Evolutionary conservation across 352 stramenopile genomes (phyloP).

Genomic region (Phytophthora sp.): DNA sequence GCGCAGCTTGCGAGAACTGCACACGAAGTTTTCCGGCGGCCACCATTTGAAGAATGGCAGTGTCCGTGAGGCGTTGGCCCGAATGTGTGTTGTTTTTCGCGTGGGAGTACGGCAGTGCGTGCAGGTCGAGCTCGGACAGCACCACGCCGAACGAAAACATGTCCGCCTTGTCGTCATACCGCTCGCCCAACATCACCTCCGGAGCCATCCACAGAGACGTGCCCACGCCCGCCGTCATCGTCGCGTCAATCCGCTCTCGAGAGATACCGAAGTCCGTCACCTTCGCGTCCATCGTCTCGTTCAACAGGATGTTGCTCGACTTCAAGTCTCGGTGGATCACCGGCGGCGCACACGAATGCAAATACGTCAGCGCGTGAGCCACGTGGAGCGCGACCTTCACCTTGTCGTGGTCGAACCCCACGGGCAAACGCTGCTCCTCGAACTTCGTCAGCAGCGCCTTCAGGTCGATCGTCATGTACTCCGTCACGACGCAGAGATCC

Average conservation of each 20-base stretch:
- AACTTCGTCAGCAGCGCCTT: constrained; percentile 34
- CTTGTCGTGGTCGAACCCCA: constrained; percentile 34
- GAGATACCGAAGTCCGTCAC: constrained; percentile 38
- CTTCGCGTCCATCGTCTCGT: constrained; percentile 27
- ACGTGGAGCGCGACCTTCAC: constrained; percentile 32
- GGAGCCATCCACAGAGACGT: constrained; percentile 45
- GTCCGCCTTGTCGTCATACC: constrained; percentile 45
- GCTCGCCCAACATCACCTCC: constrained; percentile 36
- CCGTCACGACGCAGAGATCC: constrained; percentile 44
- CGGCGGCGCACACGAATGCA: constrained; percentile 35
- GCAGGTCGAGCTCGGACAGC: constrained; percentile 37
- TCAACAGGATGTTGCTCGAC: constrained; percentile 34
- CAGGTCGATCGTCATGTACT: constrained; percentile 53
- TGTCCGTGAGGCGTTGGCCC: constrained; percentile 26
- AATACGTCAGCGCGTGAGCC: constrained; percentile 37
- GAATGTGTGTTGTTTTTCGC: constrained; percentile 21
- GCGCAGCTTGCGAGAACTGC: constrained; percentile 28
- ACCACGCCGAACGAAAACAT: constrained; percentile 48
- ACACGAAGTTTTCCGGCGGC: constrained; percentile 38
- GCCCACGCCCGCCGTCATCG: constrained; percentile 35
- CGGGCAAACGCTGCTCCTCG: constrained; percentile 22
- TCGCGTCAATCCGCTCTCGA: constrained; percentile 27
- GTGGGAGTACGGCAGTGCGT: constrained; percentile 29
- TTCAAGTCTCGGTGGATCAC: constrained; percentile 33
- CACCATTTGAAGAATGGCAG: constrained; percentile 49